Evolutionary conservation across 345 rosid genomes (phyloP).

Genomic region (Eucalyptus marginata): DNA sequence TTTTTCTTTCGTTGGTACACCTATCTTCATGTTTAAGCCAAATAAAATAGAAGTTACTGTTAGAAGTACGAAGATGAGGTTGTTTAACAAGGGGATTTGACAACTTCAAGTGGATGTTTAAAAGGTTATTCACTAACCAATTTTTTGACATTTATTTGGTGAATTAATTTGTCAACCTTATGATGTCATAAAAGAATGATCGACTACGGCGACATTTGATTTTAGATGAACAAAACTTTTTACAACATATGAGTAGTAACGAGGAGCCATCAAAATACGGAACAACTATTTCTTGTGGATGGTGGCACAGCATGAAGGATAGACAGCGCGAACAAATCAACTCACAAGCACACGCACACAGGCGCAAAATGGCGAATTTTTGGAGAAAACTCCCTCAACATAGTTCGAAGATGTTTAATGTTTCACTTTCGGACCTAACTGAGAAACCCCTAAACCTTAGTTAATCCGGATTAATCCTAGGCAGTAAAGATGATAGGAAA

Average conservation of each 20-base stretch:
- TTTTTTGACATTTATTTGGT: background rate
- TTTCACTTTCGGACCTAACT: background rate
- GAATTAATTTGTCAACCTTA: background rate
- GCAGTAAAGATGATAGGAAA: background rate
- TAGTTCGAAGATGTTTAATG: background rate
- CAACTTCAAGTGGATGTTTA: background rate
- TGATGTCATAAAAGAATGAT: background rate
- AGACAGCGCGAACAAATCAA: background rate
- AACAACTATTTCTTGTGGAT: background rate
- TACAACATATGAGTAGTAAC: background rate
- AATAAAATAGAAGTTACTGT: background rate
- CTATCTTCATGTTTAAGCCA: background rate
- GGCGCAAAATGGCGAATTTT: background rate
- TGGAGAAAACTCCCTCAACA: background rate
- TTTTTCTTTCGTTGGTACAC: background rate
- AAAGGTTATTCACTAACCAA: background rate
- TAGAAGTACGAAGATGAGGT: background rate
- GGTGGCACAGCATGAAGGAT: background rate
- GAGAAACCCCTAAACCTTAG: background rate
- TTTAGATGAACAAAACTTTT: background rate
- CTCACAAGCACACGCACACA: background rate
- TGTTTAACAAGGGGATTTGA: background rate
- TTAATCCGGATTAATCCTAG: background rate
- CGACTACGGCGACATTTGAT: background rate
- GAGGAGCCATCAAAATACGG: background rate